Conservation (phyloP, 331 rosid species). For the Acacia pycnantha region DNA sequence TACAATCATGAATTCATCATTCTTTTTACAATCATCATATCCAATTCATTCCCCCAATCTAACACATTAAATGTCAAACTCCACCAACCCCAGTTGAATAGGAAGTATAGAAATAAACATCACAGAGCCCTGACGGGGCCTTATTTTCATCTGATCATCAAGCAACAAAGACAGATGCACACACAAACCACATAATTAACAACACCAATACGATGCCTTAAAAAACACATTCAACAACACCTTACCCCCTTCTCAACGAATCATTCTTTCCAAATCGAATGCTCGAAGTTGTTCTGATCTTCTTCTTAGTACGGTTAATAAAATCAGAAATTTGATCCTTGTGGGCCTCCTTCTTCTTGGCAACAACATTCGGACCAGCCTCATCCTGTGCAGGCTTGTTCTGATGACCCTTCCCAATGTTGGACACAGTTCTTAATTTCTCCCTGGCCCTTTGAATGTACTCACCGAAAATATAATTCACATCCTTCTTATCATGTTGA, state of each 20-base stretch:
- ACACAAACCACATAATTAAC: conserved; percentile 7
- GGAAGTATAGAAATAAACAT: neutral
- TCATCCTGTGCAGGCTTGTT: conserved; percentile 26
- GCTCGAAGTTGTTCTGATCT: conserved; percentile 43
- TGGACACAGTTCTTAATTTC: conserved; percentile 40
- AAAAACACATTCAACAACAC: neutral
- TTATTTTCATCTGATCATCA: conserved; percentile 11
- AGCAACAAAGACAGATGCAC: neutral
- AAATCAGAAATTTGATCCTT: conserved; percentile 49
- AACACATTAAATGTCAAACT: no score
- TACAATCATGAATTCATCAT: neutral
- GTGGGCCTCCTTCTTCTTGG: conserved; percentile 18
- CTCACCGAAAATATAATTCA: conserved; percentile 42
- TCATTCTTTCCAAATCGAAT: conserved; percentile 21
- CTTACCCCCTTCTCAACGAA: conserved; percentile 42
- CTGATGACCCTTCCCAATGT: conserved; percentile 29
- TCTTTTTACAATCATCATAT: neutral
- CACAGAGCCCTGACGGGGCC: neutral
- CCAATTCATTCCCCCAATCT: neutral
- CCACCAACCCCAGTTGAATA: neutral
- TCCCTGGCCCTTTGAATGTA: conserved; percentile 39
- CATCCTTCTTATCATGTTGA: conserved; percentile 31
- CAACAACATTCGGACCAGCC: neutral
- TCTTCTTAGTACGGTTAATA: conserved; percentile 41
- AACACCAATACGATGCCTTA: neutral